phyloP scores from a whole-genome alignment of 495 filamentous ascomycete species.

The Talaromyces wortmannii region DNA sequence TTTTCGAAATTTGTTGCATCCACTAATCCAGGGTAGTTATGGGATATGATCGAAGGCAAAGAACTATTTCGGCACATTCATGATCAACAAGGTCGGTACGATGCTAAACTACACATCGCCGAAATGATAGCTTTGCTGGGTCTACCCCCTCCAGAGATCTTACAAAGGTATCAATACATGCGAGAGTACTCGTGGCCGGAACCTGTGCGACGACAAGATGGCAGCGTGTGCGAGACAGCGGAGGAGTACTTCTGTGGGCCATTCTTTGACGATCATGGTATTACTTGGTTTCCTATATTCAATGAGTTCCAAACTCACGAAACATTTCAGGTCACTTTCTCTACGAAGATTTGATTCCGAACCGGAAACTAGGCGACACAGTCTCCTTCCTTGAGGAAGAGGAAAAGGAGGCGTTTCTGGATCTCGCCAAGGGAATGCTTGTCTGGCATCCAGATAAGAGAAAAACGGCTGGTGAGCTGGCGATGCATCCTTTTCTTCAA shows the following conservation, averaged over 20 bases:
- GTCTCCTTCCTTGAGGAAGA: conserved; percentile 24
- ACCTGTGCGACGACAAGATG: conserved; percentile 25
- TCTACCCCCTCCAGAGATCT: conserved; percentile 21
- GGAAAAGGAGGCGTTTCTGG: conserved; percentile 34
- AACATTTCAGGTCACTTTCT: conserved; percentile 27
- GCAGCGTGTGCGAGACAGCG: conserved; percentile 24
- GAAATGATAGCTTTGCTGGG: conserved; percentile 21
- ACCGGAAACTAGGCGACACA: conserved; percentile 23
- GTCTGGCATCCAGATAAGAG: conserved; percentile 25
- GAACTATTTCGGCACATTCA: conserved; percentile 16
- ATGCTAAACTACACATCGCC: conserved; percentile 16
- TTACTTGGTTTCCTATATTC: conserved; percentile 13
- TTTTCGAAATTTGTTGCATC: conserved; percentile 13
- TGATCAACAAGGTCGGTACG: conserved; percentile 9
- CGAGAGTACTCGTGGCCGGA: conserved; percentile 25
- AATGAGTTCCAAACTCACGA: conserved; percentile 18
- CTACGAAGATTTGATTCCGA: conserved; percentile 24
- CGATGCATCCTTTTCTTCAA: conserved; percentile 29
- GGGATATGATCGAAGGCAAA: conserved; percentile 20
- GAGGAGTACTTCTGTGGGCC: conserved; percentile 31
- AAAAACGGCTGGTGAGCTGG: conserved; percentile 28
- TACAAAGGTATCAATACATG: conserved; percentile 34
- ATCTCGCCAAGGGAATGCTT: conserved; percentile 35
- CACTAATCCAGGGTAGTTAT: conserved; percentile 18
- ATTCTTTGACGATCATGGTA: conserved; percentile 31